phyloP scores from a whole-genome alignment of 768 basidiomycete genomes.

The Auriculariales sp. region DNA sequence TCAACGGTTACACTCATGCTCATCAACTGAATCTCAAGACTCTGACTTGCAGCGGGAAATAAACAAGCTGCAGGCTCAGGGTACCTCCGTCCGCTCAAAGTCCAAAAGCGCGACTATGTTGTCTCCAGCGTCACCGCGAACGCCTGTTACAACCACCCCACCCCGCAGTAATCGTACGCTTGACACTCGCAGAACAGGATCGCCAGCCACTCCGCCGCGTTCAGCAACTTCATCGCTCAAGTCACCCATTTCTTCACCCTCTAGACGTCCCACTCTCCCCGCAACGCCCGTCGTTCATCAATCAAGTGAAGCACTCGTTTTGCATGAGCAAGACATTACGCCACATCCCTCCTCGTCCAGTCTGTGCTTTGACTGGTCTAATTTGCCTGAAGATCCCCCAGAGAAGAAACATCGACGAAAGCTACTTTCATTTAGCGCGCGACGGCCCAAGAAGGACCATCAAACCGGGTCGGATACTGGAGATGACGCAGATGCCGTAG shows the following conservation, averaged over 20 bases:
- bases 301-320: not conserved
- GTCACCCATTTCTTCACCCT: no score
- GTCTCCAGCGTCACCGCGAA: no score
- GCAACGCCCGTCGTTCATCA: no score
- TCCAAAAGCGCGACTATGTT: no score
- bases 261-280: not conserved
- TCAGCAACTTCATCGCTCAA: no score
- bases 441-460: not conserved
- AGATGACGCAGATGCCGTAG: not conserved
- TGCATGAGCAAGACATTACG: not conserved
- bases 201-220: no score
- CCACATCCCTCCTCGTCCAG: not conserved
- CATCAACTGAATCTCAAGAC: not conserved
- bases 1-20: not conserved
- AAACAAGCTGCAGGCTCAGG: not conserved
- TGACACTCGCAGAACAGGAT: no score
- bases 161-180: no score
- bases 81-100: no score
- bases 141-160: no score
- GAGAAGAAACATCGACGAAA: not conserved
- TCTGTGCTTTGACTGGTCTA: not conserved
- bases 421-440: not conserved
- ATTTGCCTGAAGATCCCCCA: not conserved
- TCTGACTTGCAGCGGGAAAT: not conserved
- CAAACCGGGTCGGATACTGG: not conserved